Evolutionary conservation across 2,329 filamentous ascomycete genomes (phyloP), one percentile per base, ranked within the genome.

Genomic region (Aspergillus chevalieri): DNA sequence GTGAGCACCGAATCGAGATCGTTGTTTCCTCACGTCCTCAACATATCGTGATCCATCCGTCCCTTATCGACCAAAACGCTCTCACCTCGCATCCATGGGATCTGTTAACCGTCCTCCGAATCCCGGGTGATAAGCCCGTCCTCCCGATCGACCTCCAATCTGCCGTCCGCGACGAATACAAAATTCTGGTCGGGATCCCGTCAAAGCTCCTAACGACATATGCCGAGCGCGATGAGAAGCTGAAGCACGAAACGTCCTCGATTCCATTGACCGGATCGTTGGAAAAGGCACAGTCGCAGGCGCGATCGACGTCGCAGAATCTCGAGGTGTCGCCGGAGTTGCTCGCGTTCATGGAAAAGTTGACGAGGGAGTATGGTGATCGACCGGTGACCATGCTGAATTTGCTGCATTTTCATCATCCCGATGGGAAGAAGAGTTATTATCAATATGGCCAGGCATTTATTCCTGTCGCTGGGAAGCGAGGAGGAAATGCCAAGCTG

Each of bases 381-480:
- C 8, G 12, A 14, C 66, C 82, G 0, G 77, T 84, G 1, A 80
- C 78, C 1, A 85, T 85, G 82, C 71, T 85, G 36, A 85, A 85
- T 52, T 67, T 85, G 3, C 72, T 85, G 4, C 72, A 80, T 36
- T 85, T 85, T 26, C 55, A 61, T 15, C 66, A 71, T 72, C 41
- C 68, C 64, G 74, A 71, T 9, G 74, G 71, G 52, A 80, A 82
- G 57, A 65, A 67, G 21, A 69, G 72, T 44, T 85, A 85, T 57
- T 67, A 78, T 15, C 67, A 76, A 43, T 85, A 85, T 61, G 82
- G 82, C 3, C 68, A 68, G 57, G 64, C 63, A 1, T 68, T 68
- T 36, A 57, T 62, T 30, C 59, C 66, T 12, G 76, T 82, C 38
- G 82, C 81, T 0, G 65, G 67, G 0, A 68, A 68, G 52, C 71